These are phyloP conservation scores for Podospora anserina DNA, from an alignment of 495 filamentous ascomycete species.

Conservation along the genomic window DNA sequence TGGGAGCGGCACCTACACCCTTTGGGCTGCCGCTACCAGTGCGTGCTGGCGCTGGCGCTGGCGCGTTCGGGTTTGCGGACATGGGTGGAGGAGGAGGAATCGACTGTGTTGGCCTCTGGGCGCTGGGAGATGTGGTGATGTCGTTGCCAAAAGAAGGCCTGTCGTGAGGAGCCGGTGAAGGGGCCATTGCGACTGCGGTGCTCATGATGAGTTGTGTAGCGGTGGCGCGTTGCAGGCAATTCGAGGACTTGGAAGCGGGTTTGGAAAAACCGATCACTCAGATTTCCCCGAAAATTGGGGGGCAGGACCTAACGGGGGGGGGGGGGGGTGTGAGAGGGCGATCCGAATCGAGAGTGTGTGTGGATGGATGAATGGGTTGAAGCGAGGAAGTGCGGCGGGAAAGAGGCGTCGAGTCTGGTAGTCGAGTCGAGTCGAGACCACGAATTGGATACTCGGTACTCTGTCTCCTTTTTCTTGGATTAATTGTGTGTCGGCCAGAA, in stretches of 20 bases:
- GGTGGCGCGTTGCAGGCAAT: constrained; percentile 8
- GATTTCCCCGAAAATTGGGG: constrained; percentile 25
- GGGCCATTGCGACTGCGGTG: constrained; percentile 58
- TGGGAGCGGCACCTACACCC: constrained; percentile 38
- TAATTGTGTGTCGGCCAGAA: constrained; percentile 6
- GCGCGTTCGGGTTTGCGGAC: constrained; percentile 41
- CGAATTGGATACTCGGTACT: not conserved
- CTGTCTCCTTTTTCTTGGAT: not conserved
- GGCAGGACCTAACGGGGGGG: constrained; percentile 18
- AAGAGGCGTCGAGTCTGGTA: not conserved
- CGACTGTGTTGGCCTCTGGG: constrained; percentile 42
- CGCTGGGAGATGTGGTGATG: constrained; percentile 42
- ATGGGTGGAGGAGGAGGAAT: constrained; percentile 32
- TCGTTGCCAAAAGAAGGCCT: constrained; percentile 50
- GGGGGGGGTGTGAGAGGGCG: not conserved
- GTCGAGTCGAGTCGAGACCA: not conserved
- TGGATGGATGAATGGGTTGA: constrained; percentile 7
- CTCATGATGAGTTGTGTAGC: constrained; percentile 46
- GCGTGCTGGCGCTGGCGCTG: constrained; percentile 35
- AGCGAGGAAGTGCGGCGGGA: constrained; percentile 14
- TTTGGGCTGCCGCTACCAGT: constrained; percentile 51
- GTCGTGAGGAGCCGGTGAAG: constrained; percentile 58
- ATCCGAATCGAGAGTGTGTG: not conserved
- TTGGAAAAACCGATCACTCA: constrained; percentile 11
- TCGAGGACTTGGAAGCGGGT: constrained; percentile 5